Evolutionary conservation across 73 alveolate species (phyloP).

Genomic region (Uronychia binucleata): DNA sequence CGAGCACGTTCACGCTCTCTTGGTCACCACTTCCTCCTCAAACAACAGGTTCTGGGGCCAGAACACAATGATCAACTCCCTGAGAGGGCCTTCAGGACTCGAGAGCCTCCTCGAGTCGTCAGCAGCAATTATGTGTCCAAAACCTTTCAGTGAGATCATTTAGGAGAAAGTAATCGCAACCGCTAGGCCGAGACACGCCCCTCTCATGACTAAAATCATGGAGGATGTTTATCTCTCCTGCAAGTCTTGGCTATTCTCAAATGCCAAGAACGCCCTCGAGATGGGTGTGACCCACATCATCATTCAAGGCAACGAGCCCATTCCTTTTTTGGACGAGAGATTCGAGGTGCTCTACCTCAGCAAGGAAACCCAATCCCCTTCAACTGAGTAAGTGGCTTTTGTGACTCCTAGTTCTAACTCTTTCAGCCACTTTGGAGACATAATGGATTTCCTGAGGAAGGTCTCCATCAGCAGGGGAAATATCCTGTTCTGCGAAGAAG

Average conservation of each 20-base stretch:
- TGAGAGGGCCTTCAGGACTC: constrained; percentile 64
- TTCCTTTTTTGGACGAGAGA: constrained; percentile 56
- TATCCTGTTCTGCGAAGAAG: constrained; percentile 90
- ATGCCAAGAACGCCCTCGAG: constrained; percentile 34
- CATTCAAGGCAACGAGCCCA: constrained; percentile 55
- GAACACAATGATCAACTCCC: constrained; percentile 48
- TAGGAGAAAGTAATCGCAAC: background rate
- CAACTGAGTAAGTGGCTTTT: constrained; percentile 19
- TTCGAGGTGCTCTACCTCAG: constrained; percentile 66
- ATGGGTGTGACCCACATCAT: constrained; percentile 88
- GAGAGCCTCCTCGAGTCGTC: constrained; percentile 44
- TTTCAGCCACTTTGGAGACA: constrained; percentile 70
- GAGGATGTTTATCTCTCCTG: constrained; percentile 59
- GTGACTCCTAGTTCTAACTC: constrained; percentile 49
- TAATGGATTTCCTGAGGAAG: constrained; percentile 89
- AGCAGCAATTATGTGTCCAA: constrained; percentile 6
- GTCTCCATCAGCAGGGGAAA: constrained; percentile 90
- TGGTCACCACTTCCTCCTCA: constrained; percentile 86
- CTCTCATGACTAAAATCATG: constrained; percentile 50
- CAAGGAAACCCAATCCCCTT: constrained; percentile 29
- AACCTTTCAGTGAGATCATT: constrained; percentile 1
- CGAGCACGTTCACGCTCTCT: constrained; percentile 97
- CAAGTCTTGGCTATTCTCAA: constrained; percentile 33
- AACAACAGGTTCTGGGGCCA: constrained; percentile 57
- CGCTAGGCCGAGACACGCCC: constrained; percentile 11